A percentile compares a stretch with the other conserved stretches of the same genome.
phyloP scores from a whole-genome alignment of 441 rosid species.

The Gossypium davidsonii region DNA sequence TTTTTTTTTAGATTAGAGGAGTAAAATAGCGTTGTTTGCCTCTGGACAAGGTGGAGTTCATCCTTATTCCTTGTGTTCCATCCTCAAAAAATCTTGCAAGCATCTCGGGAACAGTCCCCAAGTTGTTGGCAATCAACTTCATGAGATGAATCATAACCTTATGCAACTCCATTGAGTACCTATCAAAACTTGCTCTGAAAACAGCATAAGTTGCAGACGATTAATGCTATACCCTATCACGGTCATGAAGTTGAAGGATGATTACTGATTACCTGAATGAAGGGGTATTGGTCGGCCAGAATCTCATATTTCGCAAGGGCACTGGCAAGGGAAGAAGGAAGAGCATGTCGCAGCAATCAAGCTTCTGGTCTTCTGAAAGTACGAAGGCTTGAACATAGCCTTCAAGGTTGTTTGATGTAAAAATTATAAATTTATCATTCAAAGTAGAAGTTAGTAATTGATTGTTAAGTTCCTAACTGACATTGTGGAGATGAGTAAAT shows the following conservation, averaged over 20 bases:
- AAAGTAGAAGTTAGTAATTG: too few species aligned
- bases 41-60: conserved; percentile 32
- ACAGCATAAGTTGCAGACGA: background rate
- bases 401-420: conserved; percentile 24
- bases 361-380: conserved; percentile 15
- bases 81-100: conserved; percentile 18
- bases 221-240: background rate
- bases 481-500: too few species aligned
- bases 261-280: background rate
- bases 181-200: conserved; percentile 21
- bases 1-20: too few species aligned
- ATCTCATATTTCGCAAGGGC: conserved; percentile 13
- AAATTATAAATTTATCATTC: conserved; percentile 9
- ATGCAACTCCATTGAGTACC: background rate
- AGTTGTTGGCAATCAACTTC: background rate
- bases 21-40: conserved; percentile 17
- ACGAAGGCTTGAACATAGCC: conserved; percentile 48
- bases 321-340: conserved; percentile 27
- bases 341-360: conserved; percentile 36
- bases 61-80: conserved; percentile 33
- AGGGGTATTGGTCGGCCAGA: conserved; percentile 28
- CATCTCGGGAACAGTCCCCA: background rate
- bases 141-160: background rate
- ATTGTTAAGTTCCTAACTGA: too few species aligned
- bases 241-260: background rate